Conservation (phyloP, 768 basidiomycete species). For the Favolaschia claudopus region DNA sequence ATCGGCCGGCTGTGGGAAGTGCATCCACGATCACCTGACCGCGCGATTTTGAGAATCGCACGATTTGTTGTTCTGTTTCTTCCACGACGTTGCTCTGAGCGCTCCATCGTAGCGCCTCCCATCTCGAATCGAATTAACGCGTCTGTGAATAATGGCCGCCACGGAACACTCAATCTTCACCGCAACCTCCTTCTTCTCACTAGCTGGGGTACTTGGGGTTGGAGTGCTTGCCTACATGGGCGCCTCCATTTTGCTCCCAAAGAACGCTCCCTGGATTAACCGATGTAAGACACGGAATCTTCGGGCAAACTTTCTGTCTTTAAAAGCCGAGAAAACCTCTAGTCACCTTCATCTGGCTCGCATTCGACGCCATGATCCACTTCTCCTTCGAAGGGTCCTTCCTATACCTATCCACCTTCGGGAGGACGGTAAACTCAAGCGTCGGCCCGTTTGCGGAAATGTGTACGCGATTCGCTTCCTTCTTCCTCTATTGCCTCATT, state of each 20-base stretch:
- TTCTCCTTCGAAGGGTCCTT: constrained; percentile 84
- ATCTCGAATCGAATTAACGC: no score
- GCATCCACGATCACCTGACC: constrained; percentile 12
- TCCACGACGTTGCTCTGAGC: no score
- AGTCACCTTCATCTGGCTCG: constrained; percentile 78
- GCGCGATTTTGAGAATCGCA: background rate
- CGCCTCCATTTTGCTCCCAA: constrained; percentile 65
- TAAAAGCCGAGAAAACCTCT: background rate
- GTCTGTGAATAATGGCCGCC: no score
- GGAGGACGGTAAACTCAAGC: constrained; percentile 74
- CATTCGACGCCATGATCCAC: constrained; percentile 84
- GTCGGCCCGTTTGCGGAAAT: constrained; percentile 74
- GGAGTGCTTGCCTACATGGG: constrained; percentile 60
- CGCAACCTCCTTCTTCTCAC: constrained; percentile 66
- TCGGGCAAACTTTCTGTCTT: background rate
- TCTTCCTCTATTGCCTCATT: background rate
- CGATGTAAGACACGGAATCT: constrained; percentile 43
- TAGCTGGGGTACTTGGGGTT: constrained; percentile 63
- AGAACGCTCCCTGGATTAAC: constrained; percentile 69
- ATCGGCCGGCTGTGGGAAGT: no score
- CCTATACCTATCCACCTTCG: constrained; percentile 79
- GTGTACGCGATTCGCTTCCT: constrained; percentile 59
- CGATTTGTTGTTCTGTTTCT: background rate
- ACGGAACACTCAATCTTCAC: constrained; percentile 50
- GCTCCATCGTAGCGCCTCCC: no score